These are phyloP conservation scores for Exophiala mesophila DNA, from an alignment of 2,329 filamentous ascomycete species.

Conservation along the genomic window DNA sequence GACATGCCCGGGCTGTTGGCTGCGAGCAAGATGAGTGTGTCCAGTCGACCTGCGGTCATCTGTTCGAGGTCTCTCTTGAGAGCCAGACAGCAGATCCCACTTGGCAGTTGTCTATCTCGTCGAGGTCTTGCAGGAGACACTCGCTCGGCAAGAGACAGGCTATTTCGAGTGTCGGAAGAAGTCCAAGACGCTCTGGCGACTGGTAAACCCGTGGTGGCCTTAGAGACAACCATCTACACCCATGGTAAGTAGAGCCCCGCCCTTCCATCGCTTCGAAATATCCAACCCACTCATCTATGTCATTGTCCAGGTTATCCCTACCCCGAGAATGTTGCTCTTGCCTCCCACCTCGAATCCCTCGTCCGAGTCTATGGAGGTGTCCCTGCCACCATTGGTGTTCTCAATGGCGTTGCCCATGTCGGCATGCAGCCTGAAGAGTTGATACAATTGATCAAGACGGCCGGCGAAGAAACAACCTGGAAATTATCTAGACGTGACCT, in stretches of 20 bases:
- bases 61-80: no score
- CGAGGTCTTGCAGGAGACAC: background rate
- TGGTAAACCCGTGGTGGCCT: slow-evolving; percentile 77
- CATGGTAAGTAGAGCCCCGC: slow-evolving; percentile 55
- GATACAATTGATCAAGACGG: slow-evolving; percentile 59
- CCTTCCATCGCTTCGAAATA: no score
- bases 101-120: no score
- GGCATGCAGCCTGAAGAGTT: slow-evolving; percentile 71
- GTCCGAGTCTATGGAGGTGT: slow-evolving; percentile 76
- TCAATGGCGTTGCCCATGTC: slow-evolving; percentile 76
- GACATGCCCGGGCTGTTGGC: no score
- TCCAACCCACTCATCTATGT: slow-evolving; percentile 8
- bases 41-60: no score
- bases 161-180: slow-evolving; percentile 75
- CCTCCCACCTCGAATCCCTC: slow-evolving; percentile 72
- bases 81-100: no score
- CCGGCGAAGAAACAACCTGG: slow-evolving; percentile 61
- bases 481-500: slow-evolving; percentile 89
- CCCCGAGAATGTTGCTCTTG: slow-evolving; percentile 68
- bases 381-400: slow-evolving; percentile 84
- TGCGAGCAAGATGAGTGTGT: no score
- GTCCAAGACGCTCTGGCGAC: slow-evolving; percentile 69
- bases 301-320: slow-evolving; percentile 58
- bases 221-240: slow-evolving; percentile 96
- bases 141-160: slow-evolving; percentile 24